Percentiles rank a stretch among this genome's conserved stretches.
Evolutionary conservation across 2,329 filamentous ascomycete genomes (phyloP).

Genomic region (Bimuria novae-zelandiae): DNA sequence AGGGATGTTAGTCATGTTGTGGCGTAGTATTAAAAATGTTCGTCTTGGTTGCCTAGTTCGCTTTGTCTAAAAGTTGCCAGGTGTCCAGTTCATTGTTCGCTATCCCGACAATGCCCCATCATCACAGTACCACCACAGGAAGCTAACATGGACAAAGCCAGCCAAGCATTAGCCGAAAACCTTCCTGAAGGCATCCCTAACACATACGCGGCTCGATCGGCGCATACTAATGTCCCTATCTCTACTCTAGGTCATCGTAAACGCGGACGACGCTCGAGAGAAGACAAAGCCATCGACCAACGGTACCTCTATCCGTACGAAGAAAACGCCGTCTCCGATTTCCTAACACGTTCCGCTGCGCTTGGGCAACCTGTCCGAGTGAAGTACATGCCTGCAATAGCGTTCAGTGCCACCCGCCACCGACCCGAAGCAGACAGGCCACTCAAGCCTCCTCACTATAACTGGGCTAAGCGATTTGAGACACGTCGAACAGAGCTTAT

Average conservation of each 20-base stretch:
- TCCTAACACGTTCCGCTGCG: constrained; percentile 8
- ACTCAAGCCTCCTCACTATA: constrained; percentile 7
- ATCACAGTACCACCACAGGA: not conserved
- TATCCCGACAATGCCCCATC: not conserved
- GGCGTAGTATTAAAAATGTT: not conserved
- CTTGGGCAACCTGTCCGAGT: constrained; percentile 21
- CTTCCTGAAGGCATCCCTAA: constrained; percentile 11
- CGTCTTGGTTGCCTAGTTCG: constrained; percentile 1
- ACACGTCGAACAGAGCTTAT: constrained; percentile 12
- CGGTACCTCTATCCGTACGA: not conserved
- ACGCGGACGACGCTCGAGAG: constrained; percentile 27
- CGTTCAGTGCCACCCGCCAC: constrained; percentile 18
- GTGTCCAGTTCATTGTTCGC: constrained; percentile 3
- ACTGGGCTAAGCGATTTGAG: constrained; percentile 12
- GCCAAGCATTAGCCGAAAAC: constrained; percentile 11
- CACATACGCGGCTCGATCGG: constrained; percentile 17
- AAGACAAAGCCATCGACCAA: constrained; percentile 8
- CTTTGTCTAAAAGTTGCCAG: not conserved
- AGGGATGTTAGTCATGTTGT: not conserved
- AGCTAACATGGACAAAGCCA: constrained; percentile 13
- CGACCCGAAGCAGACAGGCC: constrained; percentile 5
- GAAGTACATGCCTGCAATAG: constrained; percentile 22
- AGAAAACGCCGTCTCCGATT: not conserved
- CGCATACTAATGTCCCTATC: constrained; percentile 20
- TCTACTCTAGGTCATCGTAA: constrained; percentile 18